A percentile compares a stretch with the other conserved stretches of the same genome.
These are phyloP conservation scores for Petunia secreta DNA, from an alignment of 257 asterid species.

Conservation along the genomic window DNA sequence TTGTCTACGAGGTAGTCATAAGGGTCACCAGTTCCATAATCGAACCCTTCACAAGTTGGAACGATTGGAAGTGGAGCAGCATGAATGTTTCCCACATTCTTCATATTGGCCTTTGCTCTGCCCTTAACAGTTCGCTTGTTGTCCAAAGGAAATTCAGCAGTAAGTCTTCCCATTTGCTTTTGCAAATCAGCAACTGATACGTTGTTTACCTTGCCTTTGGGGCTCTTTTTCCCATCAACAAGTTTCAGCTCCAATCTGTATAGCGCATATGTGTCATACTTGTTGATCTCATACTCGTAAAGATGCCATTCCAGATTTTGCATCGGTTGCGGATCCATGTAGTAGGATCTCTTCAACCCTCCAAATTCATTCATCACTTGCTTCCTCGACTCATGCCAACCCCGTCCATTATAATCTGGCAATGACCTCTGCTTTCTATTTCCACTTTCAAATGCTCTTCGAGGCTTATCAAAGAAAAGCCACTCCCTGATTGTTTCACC, in stretches of 20 bases:
- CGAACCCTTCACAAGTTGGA: constrained; percentile 48
- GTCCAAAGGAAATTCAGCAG: constrained; percentile 73
- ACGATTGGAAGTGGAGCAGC: constrained; percentile 29
- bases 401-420: constrained; percentile 97
- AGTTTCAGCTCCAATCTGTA: constrained; percentile 80
- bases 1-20: constrained; percentile 66
- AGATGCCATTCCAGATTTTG: constrained; percentile 93
- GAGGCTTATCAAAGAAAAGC: constrained; percentile 98
- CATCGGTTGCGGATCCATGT: constrained; percentile 99
- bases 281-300: constrained; percentile 78
- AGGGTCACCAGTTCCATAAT: constrained; percentile 42
- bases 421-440: constrained; percentile 92
- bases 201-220: constrained; percentile 69
- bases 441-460: constrained; percentile 99
- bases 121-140: constrained; percentile 40
- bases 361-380: constrained; percentile 83
- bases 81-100: constrained; percentile 30
- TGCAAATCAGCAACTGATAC: constrained; percentile 88
- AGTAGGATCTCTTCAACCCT: constrained; percentile 94
- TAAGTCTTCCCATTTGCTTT: constrained; percentile 82
- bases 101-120: constrained; percentile 35
- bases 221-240: constrained; percentile 67
- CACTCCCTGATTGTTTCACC: constrained; percentile 93
- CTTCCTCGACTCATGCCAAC: constrained; percentile 99
- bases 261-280: constrained; percentile 68